Evolutionary conservation across 345 rosid genomes (phyloP).

Genomic region (Gossypium australe): DNA sequence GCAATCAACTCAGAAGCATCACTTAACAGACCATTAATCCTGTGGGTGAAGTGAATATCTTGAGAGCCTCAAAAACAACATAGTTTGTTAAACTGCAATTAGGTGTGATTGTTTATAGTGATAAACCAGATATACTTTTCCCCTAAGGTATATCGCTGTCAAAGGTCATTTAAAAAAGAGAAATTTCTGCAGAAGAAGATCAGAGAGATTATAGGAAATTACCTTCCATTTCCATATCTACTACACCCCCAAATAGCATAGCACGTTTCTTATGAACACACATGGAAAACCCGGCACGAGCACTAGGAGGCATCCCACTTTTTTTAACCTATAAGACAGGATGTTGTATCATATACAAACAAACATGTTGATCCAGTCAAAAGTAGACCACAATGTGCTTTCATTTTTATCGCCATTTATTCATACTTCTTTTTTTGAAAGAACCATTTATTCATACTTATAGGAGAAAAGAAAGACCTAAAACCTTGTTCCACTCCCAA

Average conservation of each 20-base stretch:
- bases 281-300: slow-evolving; percentile 89
- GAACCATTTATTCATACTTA: background rate
- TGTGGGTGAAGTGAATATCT: background rate
- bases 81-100: background rate
- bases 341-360: background rate
- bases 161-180: slow-evolving; percentile 4
- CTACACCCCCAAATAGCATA: slow-evolving; percentile 90
- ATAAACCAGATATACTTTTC: background rate
- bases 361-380: background rate
- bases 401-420: slow-evolving; percentile 4
- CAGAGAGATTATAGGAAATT: slow-evolving; percentile 10
- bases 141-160: background rate
- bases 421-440: too few relatives aligned
- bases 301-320: slow-evolving; percentile 94
- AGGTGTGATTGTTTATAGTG: background rate
- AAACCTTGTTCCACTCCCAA: slow-evolving; percentile 99
- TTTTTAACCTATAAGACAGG: slow-evolving; percentile 62
- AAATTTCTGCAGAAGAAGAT: background rate
- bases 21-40: background rate
- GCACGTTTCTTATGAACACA: slow-evolving; percentile 97
- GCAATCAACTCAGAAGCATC: background rate
- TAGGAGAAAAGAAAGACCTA: slow-evolving; percentile 6
- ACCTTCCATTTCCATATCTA: slow-evolving; percentile 96
- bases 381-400: slow-evolving; percentile 5
- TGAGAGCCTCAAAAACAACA: slow-evolving; percentile 1